Evolutionary conservation across 148 eudicot genomes (phyloP), one percentile per base, ranked within the genome.

Genomic region (Mesembryanthemum crystallinum): DNA sequence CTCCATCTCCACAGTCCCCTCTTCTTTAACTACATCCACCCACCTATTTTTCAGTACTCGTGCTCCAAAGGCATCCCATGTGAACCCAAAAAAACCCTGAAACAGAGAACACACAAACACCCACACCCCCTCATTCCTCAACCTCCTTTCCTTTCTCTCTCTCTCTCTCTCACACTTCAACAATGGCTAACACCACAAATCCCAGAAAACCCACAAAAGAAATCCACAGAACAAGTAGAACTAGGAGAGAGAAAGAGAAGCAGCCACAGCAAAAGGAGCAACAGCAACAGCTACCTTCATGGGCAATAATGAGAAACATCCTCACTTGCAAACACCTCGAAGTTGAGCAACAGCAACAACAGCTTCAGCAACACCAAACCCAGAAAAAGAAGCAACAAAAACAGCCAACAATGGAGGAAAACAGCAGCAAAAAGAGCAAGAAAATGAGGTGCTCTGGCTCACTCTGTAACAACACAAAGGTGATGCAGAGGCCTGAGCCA

Each of bases 361-460:
- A 17, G 10, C 85, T 57, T 5, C 74, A 33, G 37, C 67, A 42
- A 67, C 76, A 72, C n/a, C 58, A 28, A 25, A 27, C 77, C 37
- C 76, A 82, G 51, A 71, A 74, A 55, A 80, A 77, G 64, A 76
- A 87, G 55, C 75, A 84, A 23, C 76, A 64, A 51, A 76, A 87
- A 0, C 4, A 72, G 61, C 64, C 74, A 69, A 58, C 76, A 12
- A 43, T 32, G 4, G 87, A 80, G 14, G 85, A 87, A 71, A 66
- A 1, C 60, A 45, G 21, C 60, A 33, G 21, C 82, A 88, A 86
- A 43, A 90, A 88, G 59, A 74, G 77, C 86, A 93, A 91, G 88
- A 93, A 89, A 71, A 75, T 93, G 90, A 88, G 76, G 71, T 93
- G 97, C 23, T 89, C 97, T 5, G 97, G 92, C 6, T 90, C 98